Percentiles rank a stretch among this genome's conserved stretches.
Conservation (phyloP, 371 early-diverging fungal genomes). For the Batrachochytrium dendrobatidis region DNA sequence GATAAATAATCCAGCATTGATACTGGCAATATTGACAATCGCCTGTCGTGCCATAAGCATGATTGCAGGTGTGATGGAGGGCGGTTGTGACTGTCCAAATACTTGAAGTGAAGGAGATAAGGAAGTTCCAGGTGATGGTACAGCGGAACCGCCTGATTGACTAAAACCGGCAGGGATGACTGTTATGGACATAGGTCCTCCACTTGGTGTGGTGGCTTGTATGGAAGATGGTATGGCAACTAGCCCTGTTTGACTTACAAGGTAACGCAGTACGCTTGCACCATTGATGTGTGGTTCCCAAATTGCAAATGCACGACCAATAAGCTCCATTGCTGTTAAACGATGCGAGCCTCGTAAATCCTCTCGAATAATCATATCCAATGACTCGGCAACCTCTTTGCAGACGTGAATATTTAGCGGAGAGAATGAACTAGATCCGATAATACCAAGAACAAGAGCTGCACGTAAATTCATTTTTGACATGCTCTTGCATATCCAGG, state of each 20-base stretch:
- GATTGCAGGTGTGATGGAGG: slow-evolving; percentile 8
- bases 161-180: not conserved
- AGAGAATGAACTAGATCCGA: slow-evolving; percentile 56
- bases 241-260: slow-evolving; percentile 52
- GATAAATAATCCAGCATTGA: slow-evolving; percentile 63
- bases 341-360: slow-evolving; percentile 53
- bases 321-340: slow-evolving; percentile 63
- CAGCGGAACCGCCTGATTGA: slow-evolving; percentile 5
- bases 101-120: no score
- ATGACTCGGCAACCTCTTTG: slow-evolving; percentile 36
- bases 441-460: slow-evolving; percentile 62
- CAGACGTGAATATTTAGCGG: slow-evolving; percentile 29
- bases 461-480: slow-evolving; percentile 64
- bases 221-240: not conserved
- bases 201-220: not conserved
- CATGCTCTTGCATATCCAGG: slow-evolving; percentile 44
- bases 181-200: no score
- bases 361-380: slow-evolving; percentile 36
- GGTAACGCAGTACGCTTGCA: slow-evolving; percentile 55
- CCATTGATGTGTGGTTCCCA: slow-evolving; percentile 77
- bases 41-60: slow-evolving; percentile 58
- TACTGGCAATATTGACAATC: slow-evolving; percentile 62
- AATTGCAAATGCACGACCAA: slow-evolving; percentile 65
- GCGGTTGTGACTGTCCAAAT: not conserved
- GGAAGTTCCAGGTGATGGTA: not conserved